Evolutionary conservation across 2,329 filamentous ascomycete genomes (phyloP).

Genomic region (Hymenoscyphus salicellus): DNA sequence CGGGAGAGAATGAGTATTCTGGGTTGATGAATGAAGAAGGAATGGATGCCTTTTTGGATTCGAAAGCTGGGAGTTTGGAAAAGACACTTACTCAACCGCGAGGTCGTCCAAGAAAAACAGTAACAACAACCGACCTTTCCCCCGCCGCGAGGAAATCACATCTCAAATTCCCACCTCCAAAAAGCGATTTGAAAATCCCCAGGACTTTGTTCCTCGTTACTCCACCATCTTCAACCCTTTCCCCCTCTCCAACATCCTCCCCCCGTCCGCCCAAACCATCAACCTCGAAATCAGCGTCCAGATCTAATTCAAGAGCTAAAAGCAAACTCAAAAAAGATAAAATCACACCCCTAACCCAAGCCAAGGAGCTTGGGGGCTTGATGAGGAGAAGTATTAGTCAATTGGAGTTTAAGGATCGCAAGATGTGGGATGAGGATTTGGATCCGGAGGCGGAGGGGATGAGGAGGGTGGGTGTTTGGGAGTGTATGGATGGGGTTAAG

Average conservation of each 20-base stretch:
- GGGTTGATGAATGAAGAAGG: not conserved
- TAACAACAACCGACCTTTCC: slow-evolving; percentile 12
- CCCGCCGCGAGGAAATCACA: slow-evolving; percentile 17
- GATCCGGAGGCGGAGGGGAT: slow-evolving; percentile 22
- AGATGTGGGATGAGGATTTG: slow-evolving; percentile 25
- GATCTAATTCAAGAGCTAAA: slow-evolving; percentile 5
- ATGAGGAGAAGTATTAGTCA: slow-evolving; percentile 30
- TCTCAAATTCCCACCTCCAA: slow-evolving; percentile 29
- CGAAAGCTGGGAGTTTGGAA: not conserved
- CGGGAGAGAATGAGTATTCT: not conserved
- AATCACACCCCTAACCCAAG: slow-evolving; percentile 20
- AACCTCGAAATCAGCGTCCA: too few relatives aligned
- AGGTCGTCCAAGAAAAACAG: slow-evolving; percentile 7
- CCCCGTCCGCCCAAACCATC: too few relatives aligned
- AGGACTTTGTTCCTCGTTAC: slow-evolving; percentile 23
- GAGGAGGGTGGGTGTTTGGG: slow-evolving; percentile 16
- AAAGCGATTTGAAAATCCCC: slow-evolving; percentile 28
- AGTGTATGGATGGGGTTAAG: slow-evolving; percentile 1
- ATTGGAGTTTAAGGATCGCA: slow-evolving; percentile 27
- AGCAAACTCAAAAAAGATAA: not conserved
- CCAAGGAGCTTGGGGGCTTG: slow-evolving; percentile 23
- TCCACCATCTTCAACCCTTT: not conserved
- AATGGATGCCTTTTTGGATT: not conserved
- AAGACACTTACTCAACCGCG: not conserved
- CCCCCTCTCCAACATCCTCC: too few relatives aligned